Percentiles rank a stretch among this genome's conserved stretches.
Evolutionary conservation across 2,329 filamentous ascomycete genomes (phyloP).

Genomic region (Talaromyces sp.): DNA sequence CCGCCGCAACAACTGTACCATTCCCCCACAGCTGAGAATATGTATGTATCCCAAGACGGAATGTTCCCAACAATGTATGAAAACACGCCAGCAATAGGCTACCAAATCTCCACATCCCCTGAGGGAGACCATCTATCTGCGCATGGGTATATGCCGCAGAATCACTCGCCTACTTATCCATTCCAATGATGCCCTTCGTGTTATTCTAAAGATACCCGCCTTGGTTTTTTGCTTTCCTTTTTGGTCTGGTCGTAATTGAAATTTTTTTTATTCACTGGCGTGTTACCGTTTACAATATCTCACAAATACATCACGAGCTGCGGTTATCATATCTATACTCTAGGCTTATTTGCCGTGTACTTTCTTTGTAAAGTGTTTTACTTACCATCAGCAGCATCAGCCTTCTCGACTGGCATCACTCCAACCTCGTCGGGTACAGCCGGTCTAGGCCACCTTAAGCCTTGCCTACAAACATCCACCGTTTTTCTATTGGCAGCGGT

Average conservation of each 20-base stretch:
- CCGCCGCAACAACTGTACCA: slow-evolving; percentile 20
- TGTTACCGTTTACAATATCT: neutral
- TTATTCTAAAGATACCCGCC: neutral
- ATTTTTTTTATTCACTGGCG: neutral
- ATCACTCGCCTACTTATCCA: neutral
- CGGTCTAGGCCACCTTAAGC: too few relatives aligned
- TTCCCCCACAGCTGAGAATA: slow-evolving; percentile 20
- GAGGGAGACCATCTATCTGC: slow-evolving; percentile 5
- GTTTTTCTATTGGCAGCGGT: neutral
- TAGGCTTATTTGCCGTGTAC: neutral
- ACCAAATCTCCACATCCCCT: slow-evolving; percentile 4
- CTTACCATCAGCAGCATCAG: neutral
- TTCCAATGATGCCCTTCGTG: neutral
- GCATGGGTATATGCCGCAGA: neutral
- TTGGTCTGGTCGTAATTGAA: neutral
- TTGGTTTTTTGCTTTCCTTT: neutral
- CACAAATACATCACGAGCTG: neutral
- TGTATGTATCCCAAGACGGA: slow-evolving; percentile 15
- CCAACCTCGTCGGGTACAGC: neutral
- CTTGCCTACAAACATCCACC: too few relatives aligned
- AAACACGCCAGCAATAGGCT: slow-evolving; percentile 7
- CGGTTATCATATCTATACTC: neutral
- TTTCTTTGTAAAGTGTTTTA: neutral
- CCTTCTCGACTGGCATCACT: too few relatives aligned
- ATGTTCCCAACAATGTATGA: slow-evolving; percentile 15